phyloP scores from a whole-genome alignment of 345 rosid genomes.

The Citrus mangshanensis region DNA sequence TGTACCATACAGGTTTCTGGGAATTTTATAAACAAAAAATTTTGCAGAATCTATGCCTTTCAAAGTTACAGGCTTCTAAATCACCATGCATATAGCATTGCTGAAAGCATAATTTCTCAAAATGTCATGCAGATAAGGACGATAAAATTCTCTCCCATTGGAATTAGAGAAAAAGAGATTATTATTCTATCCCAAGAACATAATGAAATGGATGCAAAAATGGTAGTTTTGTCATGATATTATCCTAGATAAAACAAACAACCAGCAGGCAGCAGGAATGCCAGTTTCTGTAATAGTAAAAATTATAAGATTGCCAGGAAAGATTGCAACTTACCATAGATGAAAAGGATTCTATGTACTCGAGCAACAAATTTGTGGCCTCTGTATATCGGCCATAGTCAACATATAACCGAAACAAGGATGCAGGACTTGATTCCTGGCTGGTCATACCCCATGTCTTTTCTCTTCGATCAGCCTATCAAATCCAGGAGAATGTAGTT shows the following conservation, averaged over 20 bases:
- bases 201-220: background rate
- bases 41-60: too few relatives aligned
- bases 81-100: background rate
- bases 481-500: conserved; percentile 1
- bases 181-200: background rate
- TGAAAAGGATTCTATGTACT: conserved; percentile 67
- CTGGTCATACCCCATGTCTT: conserved; percentile 75
- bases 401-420: conserved; percentile 78
- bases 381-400: conserved; percentile 71
- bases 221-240: background rate
- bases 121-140: background rate
- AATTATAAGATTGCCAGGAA: conserved; percentile 3
- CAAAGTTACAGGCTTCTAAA: background rate
- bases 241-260: background rate
- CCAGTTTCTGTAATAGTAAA: background rate
- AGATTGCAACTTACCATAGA: conserved; percentile 55
- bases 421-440: conserved; percentile 70
- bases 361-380: conserved; percentile 75
- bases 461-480: conserved; percentile 61
- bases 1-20: too few relatives aligned
- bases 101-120: background rate
- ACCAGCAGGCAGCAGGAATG: background rate
- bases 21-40: too few relatives aligned
- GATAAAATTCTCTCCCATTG: background rate
- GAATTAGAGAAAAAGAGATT: background rate